Evolutionary conservation across 140 eudicot species (phyloP).

Genomic region (Anethum foeniculum): DNA sequence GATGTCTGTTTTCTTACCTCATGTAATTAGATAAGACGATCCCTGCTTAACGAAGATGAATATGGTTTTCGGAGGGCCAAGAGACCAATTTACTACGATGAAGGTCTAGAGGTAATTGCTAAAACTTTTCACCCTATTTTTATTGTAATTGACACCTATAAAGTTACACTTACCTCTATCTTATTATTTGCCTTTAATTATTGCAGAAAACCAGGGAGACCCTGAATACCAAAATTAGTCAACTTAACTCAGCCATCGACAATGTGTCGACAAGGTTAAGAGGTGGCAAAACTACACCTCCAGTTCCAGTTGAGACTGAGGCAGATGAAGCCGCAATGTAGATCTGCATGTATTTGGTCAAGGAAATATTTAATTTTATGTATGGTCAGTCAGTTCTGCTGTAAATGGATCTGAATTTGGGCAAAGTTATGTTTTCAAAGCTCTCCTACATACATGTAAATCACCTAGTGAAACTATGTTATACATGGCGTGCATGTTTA

Average conservation of each 20-base stretch:
- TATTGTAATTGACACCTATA: not conserved
- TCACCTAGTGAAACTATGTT: not conserved
- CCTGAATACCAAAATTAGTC: slow-evolving; percentile 68
- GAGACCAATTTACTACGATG: slow-evolving; percentile 76
- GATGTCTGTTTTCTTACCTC: not conserved
- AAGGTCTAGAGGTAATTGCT: slow-evolving; percentile 69
- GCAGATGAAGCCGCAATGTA: slow-evolving; percentile 67
- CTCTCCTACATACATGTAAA: slow-evolving; percentile 6
- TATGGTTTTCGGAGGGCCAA: slow-evolving; percentile 80
- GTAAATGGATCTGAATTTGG: slow-evolving; percentile 1
- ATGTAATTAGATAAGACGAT: slow-evolving; percentile 55
- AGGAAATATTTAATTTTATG: not conserved
- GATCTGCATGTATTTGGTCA: slow-evolving; percentile 8
- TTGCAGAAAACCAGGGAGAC: slow-evolving; percentile 73
- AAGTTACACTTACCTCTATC: not conserved
- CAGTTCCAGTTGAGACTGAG: slow-evolving; percentile 61
- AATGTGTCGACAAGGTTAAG: slow-evolving; percentile 74
- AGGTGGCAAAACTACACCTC: slow-evolving; percentile 63
- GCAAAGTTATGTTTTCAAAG: not conserved
- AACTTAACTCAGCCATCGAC: slow-evolving; percentile 90
- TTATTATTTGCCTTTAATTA: not conserved
- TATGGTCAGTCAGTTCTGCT: not conserved
- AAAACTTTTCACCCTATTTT: not conserved
- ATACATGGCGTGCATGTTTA: not conserved
- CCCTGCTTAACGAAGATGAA: slow-evolving; percentile 82